These are phyloP conservation scores for Dactylellina drechsleri DNA, from an alignment of 2,329 filamentous ascomycete genomes.

Conservation along the genomic window DNA sequence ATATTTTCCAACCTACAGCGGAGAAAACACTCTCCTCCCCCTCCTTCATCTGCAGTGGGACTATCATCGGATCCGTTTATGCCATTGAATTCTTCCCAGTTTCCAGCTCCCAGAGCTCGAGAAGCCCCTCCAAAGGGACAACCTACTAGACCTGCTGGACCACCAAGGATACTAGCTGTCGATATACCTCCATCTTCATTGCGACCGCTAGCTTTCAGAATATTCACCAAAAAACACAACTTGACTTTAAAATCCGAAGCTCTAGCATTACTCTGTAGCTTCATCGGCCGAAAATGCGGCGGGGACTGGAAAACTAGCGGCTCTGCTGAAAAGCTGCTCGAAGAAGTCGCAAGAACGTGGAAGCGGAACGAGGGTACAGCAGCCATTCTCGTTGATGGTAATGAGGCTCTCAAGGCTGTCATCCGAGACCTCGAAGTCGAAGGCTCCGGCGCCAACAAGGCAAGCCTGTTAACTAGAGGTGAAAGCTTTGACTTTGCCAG, in stretches of 20 bases:
- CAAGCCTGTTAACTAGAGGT: slow-evolving; percentile 60
- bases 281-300: slow-evolving; percentile 92
- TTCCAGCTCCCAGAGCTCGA: slow-evolving; percentile 42
- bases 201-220: slow-evolving; percentile 89
- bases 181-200: slow-evolving; percentile 86
- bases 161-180: slow-evolving; percentile 77
- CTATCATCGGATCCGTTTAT: slow-evolving; percentile 48
- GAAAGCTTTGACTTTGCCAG: slow-evolving; percentile 55
- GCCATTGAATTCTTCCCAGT: slow-evolving; percentile 48
- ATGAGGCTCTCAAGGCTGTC: slow-evolving; percentile 79
- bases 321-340: slow-evolving; percentile 87
- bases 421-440: slow-evolving; percentile 80
- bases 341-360: slow-evolving; percentile 91
- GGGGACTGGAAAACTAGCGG: slow-evolving; percentile 97
- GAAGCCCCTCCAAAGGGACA: slow-evolving; percentile 42
- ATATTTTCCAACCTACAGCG: slow-evolving; percentile 41
- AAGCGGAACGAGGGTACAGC: slow-evolving; percentile 75
- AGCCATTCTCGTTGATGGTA: slow-evolving; percentile 89
- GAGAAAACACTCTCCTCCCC: slow-evolving; percentile 60
- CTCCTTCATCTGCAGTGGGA: slow-evolving; percentile 62
- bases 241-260: slow-evolving; percentile 89
- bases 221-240: slow-evolving; percentile 97
- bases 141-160: slow-evolving; percentile 46
- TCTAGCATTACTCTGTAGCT: slow-evolving; percentile 82
- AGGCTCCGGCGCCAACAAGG: slow-evolving; percentile 61